A percentile compares a stretch with the other conserved stretches of the same genome.
These are phyloP conservation scores for Monsonia emarginata DNA, from an alignment of 441 rosid genomes.

Conservation along the genomic window DNA sequence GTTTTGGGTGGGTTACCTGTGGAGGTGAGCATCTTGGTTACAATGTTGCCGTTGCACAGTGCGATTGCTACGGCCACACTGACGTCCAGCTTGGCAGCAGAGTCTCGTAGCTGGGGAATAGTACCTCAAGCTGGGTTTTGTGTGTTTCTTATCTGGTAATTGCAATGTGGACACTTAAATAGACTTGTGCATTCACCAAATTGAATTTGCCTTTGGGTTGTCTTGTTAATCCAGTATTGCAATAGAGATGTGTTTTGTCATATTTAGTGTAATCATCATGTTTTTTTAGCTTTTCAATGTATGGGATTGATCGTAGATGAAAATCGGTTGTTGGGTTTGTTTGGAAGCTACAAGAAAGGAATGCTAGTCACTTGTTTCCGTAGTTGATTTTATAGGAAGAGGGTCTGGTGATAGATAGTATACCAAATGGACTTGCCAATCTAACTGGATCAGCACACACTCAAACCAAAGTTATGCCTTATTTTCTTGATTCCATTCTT, in stretches of 20 bases:
- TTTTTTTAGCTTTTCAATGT: too few relatives aligned
- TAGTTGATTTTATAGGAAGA: background rate
- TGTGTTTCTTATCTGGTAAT: background rate
- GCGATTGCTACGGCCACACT: constrained; percentile 54
- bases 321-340: background rate
- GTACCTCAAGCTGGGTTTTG: constrained; percentile 46
- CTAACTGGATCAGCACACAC: background rate
- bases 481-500: background rate
- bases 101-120: constrained; percentile 44
- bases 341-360: background rate
- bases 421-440: background rate
- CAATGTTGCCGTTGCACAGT: constrained; percentile 52
- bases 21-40: constrained; percentile 39
- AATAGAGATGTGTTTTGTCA: background rate
- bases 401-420: background rate
- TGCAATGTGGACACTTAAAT: background rate
- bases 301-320: too few relatives aligned
- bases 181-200: background rate
- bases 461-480: background rate
- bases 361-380: background rate
- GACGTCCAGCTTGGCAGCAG: constrained; percentile 47
- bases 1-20: constrained; percentile 47
- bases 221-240: background rate
- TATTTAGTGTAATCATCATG: background rate
- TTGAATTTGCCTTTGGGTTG: background rate